Base-by-base conservation (phyloP, 2,329 filamentous ascomycete species). In the Karstenula rhodostoma region DNA sequence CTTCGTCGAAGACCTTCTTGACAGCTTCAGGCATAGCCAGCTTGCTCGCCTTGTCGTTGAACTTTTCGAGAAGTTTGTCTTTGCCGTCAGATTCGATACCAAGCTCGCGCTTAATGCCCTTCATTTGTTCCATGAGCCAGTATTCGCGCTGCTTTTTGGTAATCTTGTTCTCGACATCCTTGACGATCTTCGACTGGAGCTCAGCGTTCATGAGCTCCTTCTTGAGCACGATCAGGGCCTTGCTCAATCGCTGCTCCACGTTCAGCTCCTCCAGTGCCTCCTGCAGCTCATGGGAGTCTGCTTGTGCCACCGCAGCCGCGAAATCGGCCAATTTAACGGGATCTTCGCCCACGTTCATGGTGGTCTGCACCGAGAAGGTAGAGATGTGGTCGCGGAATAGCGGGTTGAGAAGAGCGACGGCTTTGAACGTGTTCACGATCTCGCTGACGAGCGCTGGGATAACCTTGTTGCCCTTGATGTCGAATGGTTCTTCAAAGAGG, bases 101-200 rank as follows among this genome's bases (percentile, higher is more conserved):
- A 51, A 99, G 87, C 79, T 99, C 95, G 60, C 95, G 87, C 60
- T 93, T 90, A 73, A 99, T 99, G 27, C 94, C 95, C 83, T 98
- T 98, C 94, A 99, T 97, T 78, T 99, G 96, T 80, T 99, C 95
- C 93, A 97, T 96, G 49, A 99, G 83, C 92, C 93, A 98, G 81
- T 98, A 99, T 76, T 99, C 95, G 55, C 95, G 89, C 77, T 99
- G 95, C 32, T 94, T 90, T 81, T 99, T 98, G 71, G 94, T 94
- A 56, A 99, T 98, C 80, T 97, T 97, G 73, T 88, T 93, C 78
- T 98, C 95, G 19, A 99, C 96, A 74, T 99, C 95, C 80, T 97
- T 97, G 60, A 91, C 93, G 60, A 99, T 98, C 83, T 98, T 99
- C 59, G 92, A 94, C 77, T 97, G 94, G 32, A 99, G 83, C 76